Conservation (phyloP, 148 eudicot species). For the Limonium bicolor region DNA sequence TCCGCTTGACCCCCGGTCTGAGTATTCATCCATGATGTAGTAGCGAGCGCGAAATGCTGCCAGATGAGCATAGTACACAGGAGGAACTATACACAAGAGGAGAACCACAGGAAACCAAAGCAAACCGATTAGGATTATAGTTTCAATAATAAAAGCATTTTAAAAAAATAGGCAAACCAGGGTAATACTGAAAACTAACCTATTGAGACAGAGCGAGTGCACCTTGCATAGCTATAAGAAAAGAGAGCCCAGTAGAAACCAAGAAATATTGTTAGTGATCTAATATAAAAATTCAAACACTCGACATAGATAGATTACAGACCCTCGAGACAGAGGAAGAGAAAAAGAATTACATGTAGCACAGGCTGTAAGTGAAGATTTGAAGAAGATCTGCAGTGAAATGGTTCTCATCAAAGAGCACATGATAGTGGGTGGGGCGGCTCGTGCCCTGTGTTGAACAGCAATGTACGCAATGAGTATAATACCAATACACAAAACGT, state of each 20-base stretch:
- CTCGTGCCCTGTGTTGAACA: conserved; percentile 87
- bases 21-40: conserved; percentile 31
- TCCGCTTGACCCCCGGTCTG: conserved; percentile 32
- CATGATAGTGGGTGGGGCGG: conserved; percentile 70
- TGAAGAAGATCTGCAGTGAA: conserved; percentile 55
- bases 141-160: not conserved
- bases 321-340: not conserved
- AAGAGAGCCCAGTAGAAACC: not conserved
- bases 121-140: not conserved
- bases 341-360: conserved; percentile 42
- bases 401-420: conserved; percentile 47
- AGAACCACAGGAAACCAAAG: not conserved
- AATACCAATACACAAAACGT: not conserved
- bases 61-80: conserved; percentile 74
- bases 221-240: conserved; percentile 81
- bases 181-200: conserved; percentile 19
- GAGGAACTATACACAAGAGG: conserved; percentile 46
- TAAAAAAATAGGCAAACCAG: too few species aligned
- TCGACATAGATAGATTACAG: not conserved
- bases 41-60: conserved; percentile 79
- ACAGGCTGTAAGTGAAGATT: conserved; percentile 37
- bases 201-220: conserved; percentile 82
- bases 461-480: not conserved
- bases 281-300: too few species aligned
- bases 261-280: not conserved